Percentiles rank a stretch among this genome's conserved stretches.
Conservation (phyloP, 306 rosid genomes). For the Senna siamea region DNA sequence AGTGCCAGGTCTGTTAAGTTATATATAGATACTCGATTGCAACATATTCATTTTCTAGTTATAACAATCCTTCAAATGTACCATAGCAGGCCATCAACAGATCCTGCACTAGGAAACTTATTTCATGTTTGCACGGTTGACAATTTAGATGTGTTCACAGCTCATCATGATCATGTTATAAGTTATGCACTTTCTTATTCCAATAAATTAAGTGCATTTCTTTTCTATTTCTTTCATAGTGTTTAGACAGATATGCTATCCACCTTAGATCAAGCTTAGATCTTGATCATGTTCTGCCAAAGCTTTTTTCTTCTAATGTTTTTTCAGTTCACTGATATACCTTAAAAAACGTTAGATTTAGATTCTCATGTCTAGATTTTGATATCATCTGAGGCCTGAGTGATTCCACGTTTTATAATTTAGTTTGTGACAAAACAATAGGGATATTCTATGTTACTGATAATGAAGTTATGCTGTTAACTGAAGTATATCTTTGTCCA, state of each 20-base stretch:
- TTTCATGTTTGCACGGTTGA: conserved; percentile 12
- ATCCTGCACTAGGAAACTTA: conserved; percentile 10
- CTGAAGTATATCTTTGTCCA: not conserved
- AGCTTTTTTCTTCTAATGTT: not conserved
- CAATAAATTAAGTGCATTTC: no score
- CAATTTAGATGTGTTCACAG: no score
- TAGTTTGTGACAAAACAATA: no score
- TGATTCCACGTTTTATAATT: no score
- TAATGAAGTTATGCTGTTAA: conserved; percentile 29
- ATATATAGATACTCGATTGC: conserved; percentile 40
- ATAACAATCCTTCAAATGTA: conserved; percentile 9
- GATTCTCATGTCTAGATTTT: no score
- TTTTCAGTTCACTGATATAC: conserved; percentile 7
- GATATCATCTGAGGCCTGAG: no score
- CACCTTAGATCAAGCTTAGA: not conserved
- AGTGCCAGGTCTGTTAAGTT: conserved; percentile 92
- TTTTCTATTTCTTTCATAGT: no score
- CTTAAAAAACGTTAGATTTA: no score
- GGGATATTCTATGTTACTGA: conserved; percentile 24
- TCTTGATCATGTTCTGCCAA: not conserved
- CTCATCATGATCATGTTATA: conserved; percentile 2
- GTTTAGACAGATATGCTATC: not conserved
- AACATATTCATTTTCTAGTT: conserved; percentile 17
- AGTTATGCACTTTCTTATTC: not conserved
- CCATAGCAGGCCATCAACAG: not conserved